Conservation (phyloP, 2,329 filamentous ascomycete genomes). For the Sarocladium oryzae region DNA sequence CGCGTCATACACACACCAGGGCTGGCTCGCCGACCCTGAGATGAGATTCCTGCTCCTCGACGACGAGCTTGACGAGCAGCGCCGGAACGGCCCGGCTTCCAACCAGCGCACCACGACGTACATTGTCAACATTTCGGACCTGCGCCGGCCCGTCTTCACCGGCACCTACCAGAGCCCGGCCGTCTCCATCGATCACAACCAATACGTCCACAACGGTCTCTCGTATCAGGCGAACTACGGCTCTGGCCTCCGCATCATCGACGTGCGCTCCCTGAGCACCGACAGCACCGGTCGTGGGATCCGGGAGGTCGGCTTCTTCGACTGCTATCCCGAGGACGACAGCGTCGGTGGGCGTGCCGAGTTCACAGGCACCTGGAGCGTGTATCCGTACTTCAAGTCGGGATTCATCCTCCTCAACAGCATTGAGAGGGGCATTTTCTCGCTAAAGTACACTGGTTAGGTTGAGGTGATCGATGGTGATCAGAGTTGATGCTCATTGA, state of each 20-base stretch:
- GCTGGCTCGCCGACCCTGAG: slow-evolving; percentile 39
- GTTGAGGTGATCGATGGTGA: too few relatives aligned
- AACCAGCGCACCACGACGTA: slow-evolving; percentile 39
- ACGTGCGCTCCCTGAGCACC: slow-evolving; percentile 22
- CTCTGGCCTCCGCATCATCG: slow-evolving; percentile 34
- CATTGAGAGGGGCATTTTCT: slow-evolving; percentile 40
- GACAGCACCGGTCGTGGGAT: slow-evolving; percentile 33
- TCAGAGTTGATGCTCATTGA: too few relatives aligned
- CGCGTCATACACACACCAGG: slow-evolving; percentile 50
- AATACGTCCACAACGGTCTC: slow-evolving; percentile 34
- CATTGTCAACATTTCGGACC: slow-evolving; percentile 38
- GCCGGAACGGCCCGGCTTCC: slow-evolving; percentile 30
- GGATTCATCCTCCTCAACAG: slow-evolving; percentile 39
- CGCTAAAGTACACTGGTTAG: slow-evolving; percentile 27
- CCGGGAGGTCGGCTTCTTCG: slow-evolving; percentile 38
- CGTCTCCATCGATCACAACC: slow-evolving; percentile 38
- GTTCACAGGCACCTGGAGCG: slow-evolving; percentile 36
- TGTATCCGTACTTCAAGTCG: slow-evolving; percentile 37
- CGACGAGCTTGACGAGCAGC: slow-evolving; percentile 45
- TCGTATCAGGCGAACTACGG: slow-evolving; percentile 42
- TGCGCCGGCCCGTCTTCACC: slow-evolving; percentile 31
- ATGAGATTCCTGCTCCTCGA: slow-evolving; percentile 40
- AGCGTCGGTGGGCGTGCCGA: slow-evolving; percentile 24
- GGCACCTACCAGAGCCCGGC: slow-evolving; percentile 33
- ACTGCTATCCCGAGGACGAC: slow-evolving; percentile 41